Evolutionary conservation across 2,329 filamentous ascomycete species (phyloP).

Genomic region (Trichoderma gracile): DNA sequence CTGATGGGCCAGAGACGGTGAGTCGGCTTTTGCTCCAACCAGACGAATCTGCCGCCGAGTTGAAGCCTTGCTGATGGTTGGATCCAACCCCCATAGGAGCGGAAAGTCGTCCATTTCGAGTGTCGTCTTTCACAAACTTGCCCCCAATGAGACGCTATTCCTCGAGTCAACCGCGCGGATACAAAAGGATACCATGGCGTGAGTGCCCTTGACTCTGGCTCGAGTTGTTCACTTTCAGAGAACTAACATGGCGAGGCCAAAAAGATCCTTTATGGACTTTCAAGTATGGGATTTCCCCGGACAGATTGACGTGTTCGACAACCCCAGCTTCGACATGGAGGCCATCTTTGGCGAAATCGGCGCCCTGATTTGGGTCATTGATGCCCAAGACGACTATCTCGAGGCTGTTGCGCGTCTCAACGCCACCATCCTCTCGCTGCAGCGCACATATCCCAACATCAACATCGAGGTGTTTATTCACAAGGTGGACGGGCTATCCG

Average conservation of each 20-base stretch:
- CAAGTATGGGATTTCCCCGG: slow-evolving; percentile 98
- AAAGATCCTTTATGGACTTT: slow-evolving; percentile 97
- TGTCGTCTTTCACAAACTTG: slow-evolving; percentile 98
- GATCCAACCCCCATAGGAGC: slow-evolving; percentile 59
- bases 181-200: slow-evolving; percentile 95
- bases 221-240: background rate
- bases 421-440: slow-evolving; percentile 82
- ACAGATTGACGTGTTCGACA: slow-evolving; percentile 85
- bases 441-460: slow-evolving; percentile 86
- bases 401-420: slow-evolving; percentile 87
- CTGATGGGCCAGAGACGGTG: slow-evolving; percentile 96
- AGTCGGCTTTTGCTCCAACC: slow-evolving; percentile 21
- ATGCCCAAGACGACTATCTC: slow-evolving; percentile 96
- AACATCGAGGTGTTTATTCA: slow-evolving; percentile 99
- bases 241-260: slow-evolving; percentile 17
- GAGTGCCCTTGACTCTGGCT: slow-evolving; percentile 41
- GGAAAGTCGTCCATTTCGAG: slow-evolving; percentile 98
- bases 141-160: slow-evolving; percentile 92
- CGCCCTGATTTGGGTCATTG: slow-evolving; percentile 96
- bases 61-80: background rate
- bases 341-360: slow-evolving; percentile 93
- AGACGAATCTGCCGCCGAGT: background rate
- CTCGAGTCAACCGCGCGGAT: slow-evolving; percentile 93
- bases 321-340: slow-evolving; percentile 85
- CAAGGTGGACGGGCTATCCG: slow-evolving; percentile 96